A percentile compares a stretch with the other conserved stretches of the same genome.
phyloP scores from a whole-genome alignment of 1,284 basidiomycete genomes.

The Fomitopsis pinicola region DNA sequence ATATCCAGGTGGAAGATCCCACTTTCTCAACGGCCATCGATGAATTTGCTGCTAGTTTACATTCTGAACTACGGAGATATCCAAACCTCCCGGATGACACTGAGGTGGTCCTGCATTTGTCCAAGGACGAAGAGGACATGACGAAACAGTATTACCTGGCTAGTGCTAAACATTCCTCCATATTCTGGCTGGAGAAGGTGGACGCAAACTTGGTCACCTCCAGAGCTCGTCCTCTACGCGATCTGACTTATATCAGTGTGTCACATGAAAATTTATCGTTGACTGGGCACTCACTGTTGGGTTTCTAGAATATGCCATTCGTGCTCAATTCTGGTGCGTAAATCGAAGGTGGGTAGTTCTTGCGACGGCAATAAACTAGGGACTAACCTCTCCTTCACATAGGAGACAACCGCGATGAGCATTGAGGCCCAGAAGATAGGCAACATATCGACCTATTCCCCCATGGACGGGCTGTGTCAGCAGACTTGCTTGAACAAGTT shows the following conservation, averaged over 20 bases:
- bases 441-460: slow-evolving; percentile 18
- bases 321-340: background rate
- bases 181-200: slow-evolving; percentile 16
- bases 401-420: background rate
- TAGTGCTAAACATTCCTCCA: slow-evolving; percentile 5
- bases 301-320: slow-evolving; percentile 1
- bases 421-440: slow-evolving; percentile 6
- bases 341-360: background rate
- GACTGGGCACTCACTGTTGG: background rate
- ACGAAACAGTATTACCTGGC: slow-evolving; percentile 18
- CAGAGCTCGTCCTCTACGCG: background rate
- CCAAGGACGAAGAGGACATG: slow-evolving; percentile 4
- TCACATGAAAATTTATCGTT: background rate
- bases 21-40: slow-evolving; percentile 4
- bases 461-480: background rate
- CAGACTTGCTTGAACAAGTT: slow-evolving; percentile 1
- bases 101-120: slow-evolving; percentile 12
- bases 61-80: background rate
- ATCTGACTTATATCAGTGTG: slow-evolving; percentile 13
- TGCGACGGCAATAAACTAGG: too few species aligned
- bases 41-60: background rate
- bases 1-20: slow-evolving; percentile 6
- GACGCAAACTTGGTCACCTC: background rate
- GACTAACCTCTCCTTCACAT: slow-evolving; percentile 1
- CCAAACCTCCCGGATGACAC: slow-evolving; percentile 1